Evolutionary conservation across 495 filamentous ascomycete genomes (phyloP), one percentile per base, ranked within the genome.

Genomic region (Trichoderma virens): DNA sequence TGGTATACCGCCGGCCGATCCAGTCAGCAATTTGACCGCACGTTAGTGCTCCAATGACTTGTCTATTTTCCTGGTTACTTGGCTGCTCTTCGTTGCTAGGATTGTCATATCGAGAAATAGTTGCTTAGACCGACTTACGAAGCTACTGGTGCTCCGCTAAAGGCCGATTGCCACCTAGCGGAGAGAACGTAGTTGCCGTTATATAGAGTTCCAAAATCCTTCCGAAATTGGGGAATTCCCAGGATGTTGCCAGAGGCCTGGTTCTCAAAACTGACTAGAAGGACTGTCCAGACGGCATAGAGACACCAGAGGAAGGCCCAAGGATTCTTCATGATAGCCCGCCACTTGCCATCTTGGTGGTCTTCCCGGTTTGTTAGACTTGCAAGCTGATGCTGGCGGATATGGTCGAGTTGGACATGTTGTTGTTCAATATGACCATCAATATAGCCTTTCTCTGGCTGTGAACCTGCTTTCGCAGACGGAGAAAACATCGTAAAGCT

Each of bases 221-320:
- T 68, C 35, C 72, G 65, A 59, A 73, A 75, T 64, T 71, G 54
- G 23, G 73, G 73, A 23, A 75, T 75, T 34, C 70, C 66, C 43
- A 72, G 67, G 0, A 69, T 70, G 13, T 60, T 67, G 14, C 72
- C 69, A 27, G 66, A 65, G 18, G 73, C 72, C 62, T 75, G 71
- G 63, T 73, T 71, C 47, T 75, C 73, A 43, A 73, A 75, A 45
- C 69, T 70, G 61, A 67, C 67, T 2, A 75, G 68, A 1, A 75
- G 59, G 9, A 69, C 41, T 9, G 67, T 64, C 67, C 67, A 75
- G 18, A 74, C 65, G 18, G 70, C 69, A 54, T 70, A 71, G 11
- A 43, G 30, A 38, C 60, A 65, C 68, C 68, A 68, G 27, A 30
- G 20, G n/a, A 70, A 14, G 8, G 61, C 35, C 64, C 20, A n/a